Conservation (phyloP, 1,284 basidiomycete species). For the Ustilago esculenta region DNA sequence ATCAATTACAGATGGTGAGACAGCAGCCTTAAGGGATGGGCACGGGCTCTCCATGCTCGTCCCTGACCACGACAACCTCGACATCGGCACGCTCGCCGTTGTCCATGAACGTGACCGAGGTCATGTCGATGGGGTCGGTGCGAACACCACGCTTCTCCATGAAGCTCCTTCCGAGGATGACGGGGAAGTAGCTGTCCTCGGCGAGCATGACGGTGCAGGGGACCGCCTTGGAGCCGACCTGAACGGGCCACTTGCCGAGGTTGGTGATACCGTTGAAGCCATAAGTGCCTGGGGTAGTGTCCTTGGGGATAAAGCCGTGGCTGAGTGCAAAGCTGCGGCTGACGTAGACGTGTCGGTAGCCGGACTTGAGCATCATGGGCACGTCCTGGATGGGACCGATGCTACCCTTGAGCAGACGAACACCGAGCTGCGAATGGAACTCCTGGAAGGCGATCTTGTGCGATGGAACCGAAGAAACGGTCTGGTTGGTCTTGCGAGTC, state of each 20-base stretch:
- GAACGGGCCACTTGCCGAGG: slow-evolving; percentile 69
- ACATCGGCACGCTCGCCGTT: slow-evolving; percentile 79
- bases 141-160: slow-evolving; percentile 87
- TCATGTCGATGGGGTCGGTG: slow-evolving; percentile 75
- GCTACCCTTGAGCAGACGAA: slow-evolving; percentile 87
- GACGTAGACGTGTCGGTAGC: slow-evolving; percentile 93
- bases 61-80: slow-evolving; percentile 65
- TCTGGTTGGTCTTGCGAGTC: slow-evolving; percentile 56
- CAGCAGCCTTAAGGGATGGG: slow-evolving; percentile 54
- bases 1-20: background rate
- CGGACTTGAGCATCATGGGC: slow-evolving; percentile 85
- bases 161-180: slow-evolving; percentile 91
- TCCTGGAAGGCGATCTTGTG: slow-evolving; percentile 67
- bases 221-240: slow-evolving; percentile 71
- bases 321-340: slow-evolving; percentile 89
- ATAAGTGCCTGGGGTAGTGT: slow-evolving; percentile 75
- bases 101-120: slow-evolving; percentile 87
- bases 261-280: slow-evolving; percentile 80
- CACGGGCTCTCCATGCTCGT: slow-evolving; percentile 66
- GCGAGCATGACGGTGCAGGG: slow-evolving; percentile 74
- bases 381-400: slow-evolving; percentile 85
- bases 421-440: slow-evolving; percentile 72
- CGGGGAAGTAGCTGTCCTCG: slow-evolving; percentile 96
- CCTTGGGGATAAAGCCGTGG: slow-evolving; percentile 86
- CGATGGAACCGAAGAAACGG: slow-evolving; percentile 40